These are phyloP conservation scores for Trichaptum fuscoviolaceum DNA, from an alignment of 768 basidiomycete genomes.

Conservation along the genomic window DNA sequence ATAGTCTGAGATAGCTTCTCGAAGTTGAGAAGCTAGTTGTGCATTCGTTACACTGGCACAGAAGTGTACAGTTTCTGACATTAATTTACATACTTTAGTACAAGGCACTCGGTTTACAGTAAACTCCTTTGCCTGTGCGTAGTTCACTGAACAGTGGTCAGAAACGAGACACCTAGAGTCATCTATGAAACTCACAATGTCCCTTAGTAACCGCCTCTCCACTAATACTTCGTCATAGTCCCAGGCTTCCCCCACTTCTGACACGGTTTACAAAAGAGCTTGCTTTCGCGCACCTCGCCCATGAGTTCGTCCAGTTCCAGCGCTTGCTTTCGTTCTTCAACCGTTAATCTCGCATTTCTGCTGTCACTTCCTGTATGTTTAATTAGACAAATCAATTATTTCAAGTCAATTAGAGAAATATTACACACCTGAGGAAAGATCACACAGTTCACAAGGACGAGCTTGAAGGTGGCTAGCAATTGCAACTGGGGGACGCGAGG, in stretches of 20 bases:
- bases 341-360: neutral
- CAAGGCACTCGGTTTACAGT: conserved; percentile 44
- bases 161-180: neutral
- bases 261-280: neutral
- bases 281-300: neutral
- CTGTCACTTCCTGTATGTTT: neutral
- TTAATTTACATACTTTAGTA: conserved; percentile 52
- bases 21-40: conserved; percentile 42
- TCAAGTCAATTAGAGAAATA: too few species aligned
- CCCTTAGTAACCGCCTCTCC: conserved; percentile 28
- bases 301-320: neutral
- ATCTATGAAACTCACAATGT: neutral
- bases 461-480: neutral
- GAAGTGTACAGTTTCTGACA: conserved; percentile 65
- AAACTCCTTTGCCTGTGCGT: conserved; percentile 51
- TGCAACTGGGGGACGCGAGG: too few species aligned
- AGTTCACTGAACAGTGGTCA: conserved; percentile 43
- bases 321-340: neutral
- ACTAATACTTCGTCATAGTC: neutral
- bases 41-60: conserved; percentile 74
- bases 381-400: too few species aligned
- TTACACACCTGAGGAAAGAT: too few species aligned
- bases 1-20: conserved; percentile 68
- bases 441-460: neutral
- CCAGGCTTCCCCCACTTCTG: conserved; percentile 2